phyloP scores from a whole-genome alignment of 2,329 filamentous ascomycete genomes.

The Cryphonectria naterciae region DNA sequence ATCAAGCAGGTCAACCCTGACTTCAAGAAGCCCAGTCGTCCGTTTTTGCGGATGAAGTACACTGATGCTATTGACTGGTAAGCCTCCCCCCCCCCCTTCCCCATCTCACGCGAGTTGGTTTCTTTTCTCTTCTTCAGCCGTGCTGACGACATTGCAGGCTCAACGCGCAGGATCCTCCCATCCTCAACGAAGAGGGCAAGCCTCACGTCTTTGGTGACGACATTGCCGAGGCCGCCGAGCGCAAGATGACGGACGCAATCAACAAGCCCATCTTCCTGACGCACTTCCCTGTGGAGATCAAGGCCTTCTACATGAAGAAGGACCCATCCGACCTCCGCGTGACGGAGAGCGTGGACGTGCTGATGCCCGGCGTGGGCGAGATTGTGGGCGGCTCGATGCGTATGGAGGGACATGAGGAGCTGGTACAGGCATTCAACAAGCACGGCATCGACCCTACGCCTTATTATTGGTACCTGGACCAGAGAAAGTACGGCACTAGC shows the following conservation, averaged over 20 bases:
- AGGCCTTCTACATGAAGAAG: conserved; percentile 99
- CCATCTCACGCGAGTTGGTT: not conserved
- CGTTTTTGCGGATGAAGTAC: conserved; percentile 96
- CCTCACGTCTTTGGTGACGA: conserved; percentile 93
- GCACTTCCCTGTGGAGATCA: conserved; percentile 96
- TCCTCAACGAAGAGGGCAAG: conserved; percentile 90
- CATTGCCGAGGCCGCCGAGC: conserved; percentile 96
- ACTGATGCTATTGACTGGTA: conserved; percentile 39
- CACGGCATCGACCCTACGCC: conserved; percentile 82
- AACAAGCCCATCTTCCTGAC: conserved; percentile 94
- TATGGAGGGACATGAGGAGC: conserved; percentile 87
- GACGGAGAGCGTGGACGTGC: conserved; percentile 86
- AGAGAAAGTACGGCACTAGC: conserved; percentile 93
- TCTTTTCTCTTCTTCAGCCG: too few species aligned
- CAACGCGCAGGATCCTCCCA: conserved; percentile 74
- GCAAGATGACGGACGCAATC: conserved; percentile 95
- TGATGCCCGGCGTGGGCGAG: conserved; percentile 94
- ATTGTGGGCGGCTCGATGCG: conserved; percentile 97
- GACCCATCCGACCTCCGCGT: conserved; percentile 78
- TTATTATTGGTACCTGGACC: conserved; percentile 99
- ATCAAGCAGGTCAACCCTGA: conserved; percentile 89
- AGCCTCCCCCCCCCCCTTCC: not conserved
- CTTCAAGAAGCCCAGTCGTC: conserved; percentile 79
- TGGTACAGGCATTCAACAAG: conserved; percentile 84
- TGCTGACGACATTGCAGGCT: conserved; percentile 68